Percentiles rank a stretch among this genome's conserved stretches.
Conservation (phyloP, 2,329 filamentous ascomycete species). For the Dothideomycetes sp. region DNA sequence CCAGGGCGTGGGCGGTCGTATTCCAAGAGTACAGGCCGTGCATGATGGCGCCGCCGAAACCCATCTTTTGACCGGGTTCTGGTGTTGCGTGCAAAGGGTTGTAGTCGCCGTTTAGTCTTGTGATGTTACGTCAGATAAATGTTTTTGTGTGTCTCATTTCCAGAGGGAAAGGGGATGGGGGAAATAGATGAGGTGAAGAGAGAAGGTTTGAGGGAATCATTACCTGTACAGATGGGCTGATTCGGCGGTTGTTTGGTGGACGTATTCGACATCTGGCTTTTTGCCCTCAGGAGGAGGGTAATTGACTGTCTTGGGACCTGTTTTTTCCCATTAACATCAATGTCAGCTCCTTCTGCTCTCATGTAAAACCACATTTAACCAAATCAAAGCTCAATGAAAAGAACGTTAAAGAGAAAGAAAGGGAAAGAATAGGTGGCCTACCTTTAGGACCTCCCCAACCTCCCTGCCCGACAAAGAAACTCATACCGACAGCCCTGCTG, state of each 20-base stretch:
- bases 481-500: constrained; percentile 56
- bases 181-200: too few species aligned
- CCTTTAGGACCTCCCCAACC: constrained; percentile 86
- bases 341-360: not conserved
- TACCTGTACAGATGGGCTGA: constrained; percentile 64
- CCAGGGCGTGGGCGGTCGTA: constrained; percentile 60
- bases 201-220: too few species aligned
- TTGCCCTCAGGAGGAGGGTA: constrained; percentile 67
- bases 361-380: too few species aligned
- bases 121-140: not conserved
- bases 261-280: constrained; percentile 60
- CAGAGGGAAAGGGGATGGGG: too few species aligned
- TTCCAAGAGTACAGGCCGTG: constrained; percentile 89
- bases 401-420: too few species aligned
- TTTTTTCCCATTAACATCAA: not conserved
- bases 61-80: constrained; percentile 79
- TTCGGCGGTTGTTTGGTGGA: constrained; percentile 61
- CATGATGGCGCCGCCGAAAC: constrained; percentile 80
- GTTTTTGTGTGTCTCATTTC: too few species aligned
- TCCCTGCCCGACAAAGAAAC: constrained; percentile 74
- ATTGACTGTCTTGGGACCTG: constrained; percentile 60
- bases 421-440: constrained; percentile 21
- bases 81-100: constrained; percentile 86
- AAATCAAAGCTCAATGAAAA: too few species aligned
- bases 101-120: constrained; percentile 76